Conservation (phyloP, 495 filamentous ascomycete species). For the Ramalina intermedia region DNA sequence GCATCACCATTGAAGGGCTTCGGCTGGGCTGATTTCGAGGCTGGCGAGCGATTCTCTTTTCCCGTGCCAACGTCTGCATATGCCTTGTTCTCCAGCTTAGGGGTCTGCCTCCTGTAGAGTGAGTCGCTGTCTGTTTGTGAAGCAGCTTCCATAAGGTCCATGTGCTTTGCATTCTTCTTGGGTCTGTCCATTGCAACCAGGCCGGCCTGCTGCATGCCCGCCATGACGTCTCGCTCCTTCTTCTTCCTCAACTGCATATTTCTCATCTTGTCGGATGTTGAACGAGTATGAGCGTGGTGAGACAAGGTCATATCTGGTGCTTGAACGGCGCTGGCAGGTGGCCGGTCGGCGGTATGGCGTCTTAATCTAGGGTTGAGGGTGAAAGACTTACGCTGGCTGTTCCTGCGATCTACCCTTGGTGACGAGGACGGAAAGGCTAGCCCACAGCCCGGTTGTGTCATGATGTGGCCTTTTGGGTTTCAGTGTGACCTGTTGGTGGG, state of each 20-base stretch:
- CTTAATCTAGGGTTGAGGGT: slow-evolving; percentile 11
- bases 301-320: neutral
- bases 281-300: slow-evolving; percentile 5
- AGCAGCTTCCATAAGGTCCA: slow-evolving; percentile 14
- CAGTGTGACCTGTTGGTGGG: neutral
- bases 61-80: slow-evolving; percentile 3
- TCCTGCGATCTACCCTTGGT: slow-evolving; percentile 12
- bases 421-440: slow-evolving; percentile 10
- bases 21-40: slow-evolving; percentile 3
- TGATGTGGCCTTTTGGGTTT: slow-evolving; percentile 8
- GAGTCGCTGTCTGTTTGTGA: slow-evolving; percentile 9
- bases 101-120: slow-evolving; percentile 1
- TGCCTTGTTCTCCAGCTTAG: slow-evolving; percentile 1
- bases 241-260: slow-evolving; percentile 13
- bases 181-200: neutral
- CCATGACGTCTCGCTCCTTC: slow-evolving; percentile 8
- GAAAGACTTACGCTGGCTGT: slow-evolving; percentile 8
- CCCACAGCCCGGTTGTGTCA: slow-evolving; percentile 13
- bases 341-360: slow-evolving; percentile 6
- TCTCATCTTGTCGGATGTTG: slow-evolving; percentile 12
- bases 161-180: slow-evolving; percentile 8
- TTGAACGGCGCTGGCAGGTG: neutral
- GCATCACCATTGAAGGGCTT: slow-evolving; percentile 6
- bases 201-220: slow-evolving; percentile 1
- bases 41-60: slow-evolving; percentile 8